These are phyloP conservation scores for Cylindricascospora bacillispora DNA, from an alignment of 1,139 yeast genomes.

Conservation along the genomic window DNA sequence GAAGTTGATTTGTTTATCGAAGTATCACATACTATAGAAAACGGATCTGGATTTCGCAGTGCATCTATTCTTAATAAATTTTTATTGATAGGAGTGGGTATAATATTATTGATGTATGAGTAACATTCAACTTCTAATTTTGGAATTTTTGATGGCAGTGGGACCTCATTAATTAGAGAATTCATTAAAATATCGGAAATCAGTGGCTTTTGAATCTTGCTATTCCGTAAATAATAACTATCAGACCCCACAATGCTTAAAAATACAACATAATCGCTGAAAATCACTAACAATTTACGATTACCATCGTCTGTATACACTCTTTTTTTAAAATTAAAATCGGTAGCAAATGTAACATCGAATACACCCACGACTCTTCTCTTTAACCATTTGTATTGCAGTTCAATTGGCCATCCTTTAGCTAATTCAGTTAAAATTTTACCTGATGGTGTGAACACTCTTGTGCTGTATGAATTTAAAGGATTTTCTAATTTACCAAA, in stretches of 20 bases:
- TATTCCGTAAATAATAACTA: conserved; percentile 13
- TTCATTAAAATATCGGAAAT: conserved; percentile 80
- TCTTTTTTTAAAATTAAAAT: conserved; percentile 5
- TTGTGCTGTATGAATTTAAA: conserved; percentile 36
- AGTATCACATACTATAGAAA: conserved; percentile 22
- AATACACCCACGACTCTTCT: conserved; percentile 76
- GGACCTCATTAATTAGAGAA: conserved; percentile 75
- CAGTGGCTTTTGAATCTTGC: conserved; percentile 41
- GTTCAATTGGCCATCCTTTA: conserved; percentile 71
- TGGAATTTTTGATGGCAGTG: conserved; percentile 55
- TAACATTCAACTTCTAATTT: conserved; percentile 55
- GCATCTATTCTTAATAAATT: conserved; percentile 23
- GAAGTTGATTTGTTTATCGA: conserved; percentile 16
- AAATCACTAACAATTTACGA: conserved; percentile 49
- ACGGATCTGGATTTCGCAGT: conserved; percentile 10
- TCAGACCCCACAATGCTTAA: conserved; percentile 33
- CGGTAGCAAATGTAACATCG: conserved; percentile 37
- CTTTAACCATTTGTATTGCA: conserved; percentile 80
- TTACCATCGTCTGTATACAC: conserved; percentile 19
- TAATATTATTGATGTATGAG: conserved; percentile 48
- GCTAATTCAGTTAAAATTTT: conserved; percentile 76
- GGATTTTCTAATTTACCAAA: conserved; percentile 47
- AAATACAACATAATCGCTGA: conserved; percentile 67
- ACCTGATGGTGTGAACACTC: conserved; percentile 87
- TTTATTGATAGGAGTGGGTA: conserved; percentile 34